phyloP scores from a whole-genome alignment of 1,139 yeast species.

The Suhomyces taliae region DNA sequence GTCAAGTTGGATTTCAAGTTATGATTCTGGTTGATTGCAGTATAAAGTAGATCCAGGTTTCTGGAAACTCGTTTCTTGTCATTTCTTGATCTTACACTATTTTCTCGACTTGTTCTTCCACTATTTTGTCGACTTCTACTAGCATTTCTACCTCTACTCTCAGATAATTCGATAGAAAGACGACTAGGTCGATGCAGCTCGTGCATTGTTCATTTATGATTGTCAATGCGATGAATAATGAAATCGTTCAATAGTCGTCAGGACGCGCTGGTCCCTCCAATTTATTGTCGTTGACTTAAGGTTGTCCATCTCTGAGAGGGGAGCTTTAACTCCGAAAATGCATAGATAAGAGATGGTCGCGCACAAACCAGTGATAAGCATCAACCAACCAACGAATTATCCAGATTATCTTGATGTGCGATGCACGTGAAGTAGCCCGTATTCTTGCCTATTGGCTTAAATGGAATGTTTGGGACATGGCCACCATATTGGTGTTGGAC shows the following conservation, averaged over 20 bases:
- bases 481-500: no score
- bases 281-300: no score
- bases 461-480: no score
- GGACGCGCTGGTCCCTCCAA: no score
- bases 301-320: no score
- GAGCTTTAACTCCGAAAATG: no score
- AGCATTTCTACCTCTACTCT: conserved; percentile 3
- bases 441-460: no score
- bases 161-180: conserved; percentile 2
- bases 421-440: no score
- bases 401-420: no score
- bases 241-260: no score
- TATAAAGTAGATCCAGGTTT: conserved; percentile 7
- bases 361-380: no score
- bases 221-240: neutral
- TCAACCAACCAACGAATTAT: neutral
- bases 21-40: conserved; percentile 13
- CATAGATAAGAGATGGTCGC: no score
- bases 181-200: conserved; percentile 2
- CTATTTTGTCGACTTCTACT: conserved; percentile 1
- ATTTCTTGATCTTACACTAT: neutral
- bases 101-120: neutral
- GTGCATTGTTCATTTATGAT: neutral
- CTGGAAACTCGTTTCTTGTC: conserved; percentile 2
- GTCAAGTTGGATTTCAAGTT: conserved; percentile 8